These are phyloP conservation scores for Neonothopanus nambi DNA, from an alignment of 1,284 basidiomycete genomes.

Conservation along the genomic window DNA sequence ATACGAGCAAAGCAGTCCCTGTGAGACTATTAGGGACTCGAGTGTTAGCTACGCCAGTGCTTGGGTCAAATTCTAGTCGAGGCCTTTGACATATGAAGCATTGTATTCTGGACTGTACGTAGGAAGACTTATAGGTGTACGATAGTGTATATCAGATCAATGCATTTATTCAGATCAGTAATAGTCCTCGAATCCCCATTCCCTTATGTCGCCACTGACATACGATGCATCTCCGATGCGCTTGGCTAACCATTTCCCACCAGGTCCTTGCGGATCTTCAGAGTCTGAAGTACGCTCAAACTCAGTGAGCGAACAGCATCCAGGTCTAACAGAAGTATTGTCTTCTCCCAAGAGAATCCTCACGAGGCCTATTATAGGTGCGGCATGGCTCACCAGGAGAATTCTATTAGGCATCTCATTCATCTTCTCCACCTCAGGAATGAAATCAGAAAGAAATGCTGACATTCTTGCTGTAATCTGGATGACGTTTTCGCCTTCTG, in stretches of 20 bases:
- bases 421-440: conserved; percentile 48
- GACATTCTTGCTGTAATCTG: conserved; percentile 64
- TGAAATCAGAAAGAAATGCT: conserved; percentile 50
- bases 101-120: too few species aligned
- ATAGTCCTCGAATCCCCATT: conserved; percentile 78
- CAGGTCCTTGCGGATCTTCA: conserved; percentile 15
- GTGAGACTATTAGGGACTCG: conserved; percentile 68
- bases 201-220: conserved; percentile 61
- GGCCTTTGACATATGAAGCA: not conserved
- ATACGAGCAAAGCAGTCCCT: conserved; percentile 91
- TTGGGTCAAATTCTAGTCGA: conserved; percentile 56
- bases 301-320: conserved; percentile 69
- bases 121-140: too few species aligned
- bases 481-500: conserved; percentile 68
- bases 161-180: too few species aligned
- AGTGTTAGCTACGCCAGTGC: conserved; percentile 97
- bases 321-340: conserved; percentile 53
- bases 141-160: too few species aligned
- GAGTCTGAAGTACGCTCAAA: conserved; percentile 37
- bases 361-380: conserved; percentile 72
- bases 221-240: conserved; percentile 57
- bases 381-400: conserved; percentile 78
- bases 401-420: conserved; percentile 48
- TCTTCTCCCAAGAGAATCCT: conserved; percentile 58
- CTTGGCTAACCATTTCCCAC: conserved; percentile 48